Percentiles rank a stretch among this genome's conserved stretches.
Conservation (phyloP, 208 protist genomes). For the Endotrypanum monterogeii region DNA sequence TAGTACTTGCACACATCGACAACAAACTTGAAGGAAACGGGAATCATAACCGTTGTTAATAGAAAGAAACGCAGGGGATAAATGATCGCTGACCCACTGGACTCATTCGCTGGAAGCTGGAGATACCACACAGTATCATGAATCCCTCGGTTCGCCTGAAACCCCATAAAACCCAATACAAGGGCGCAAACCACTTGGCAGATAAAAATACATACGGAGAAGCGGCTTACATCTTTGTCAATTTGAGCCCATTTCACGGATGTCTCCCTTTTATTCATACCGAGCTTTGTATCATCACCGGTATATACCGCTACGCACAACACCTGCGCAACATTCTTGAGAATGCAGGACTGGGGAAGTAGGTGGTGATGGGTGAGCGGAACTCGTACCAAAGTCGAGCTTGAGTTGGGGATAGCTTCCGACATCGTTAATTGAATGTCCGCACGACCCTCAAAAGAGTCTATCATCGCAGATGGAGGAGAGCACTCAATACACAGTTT, state of each 20-base stretch:
- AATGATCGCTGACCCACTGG: slow-evolving; percentile 50
- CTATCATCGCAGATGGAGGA: slow-evolving; percentile 77
- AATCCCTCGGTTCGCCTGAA: slow-evolving; percentile 46
- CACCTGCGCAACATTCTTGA: slow-evolving; percentile 83
- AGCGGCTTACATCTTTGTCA: slow-evolving; percentile 86
- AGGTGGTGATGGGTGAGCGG: slow-evolving; percentile 71
- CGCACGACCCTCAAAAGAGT: slow-evolving; percentile 85
- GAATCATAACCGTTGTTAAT: slow-evolving; percentile 97
- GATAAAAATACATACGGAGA: slow-evolving; percentile 88
- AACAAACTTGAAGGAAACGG: slow-evolving; percentile 96
- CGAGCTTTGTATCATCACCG: slow-evolving; percentile 95
- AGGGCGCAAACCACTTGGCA: slow-evolving; percentile 84
- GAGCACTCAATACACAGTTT: slow-evolving; percentile 53
- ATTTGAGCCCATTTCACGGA: slow-evolving; percentile 94
- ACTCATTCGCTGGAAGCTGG: slow-evolving; percentile 37
- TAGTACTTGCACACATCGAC: slow-evolving; percentile 95
- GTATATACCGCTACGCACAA: slow-evolving; percentile 95
- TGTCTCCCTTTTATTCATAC: slow-evolving; percentile 89
- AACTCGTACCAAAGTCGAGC: slow-evolving; percentile 12
- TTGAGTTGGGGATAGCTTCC: neutral
- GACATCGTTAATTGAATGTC: slow-evolving; percentile 23
- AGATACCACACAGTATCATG: slow-evolving; percentile 75
- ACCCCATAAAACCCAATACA: slow-evolving; percentile 85
- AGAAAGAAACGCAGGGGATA: slow-evolving; percentile 95
- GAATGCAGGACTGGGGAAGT: slow-evolving; percentile 84